phyloP scores from a whole-genome alignment of 108 stramenopile species.

The Nitzschia palea region DNA sequence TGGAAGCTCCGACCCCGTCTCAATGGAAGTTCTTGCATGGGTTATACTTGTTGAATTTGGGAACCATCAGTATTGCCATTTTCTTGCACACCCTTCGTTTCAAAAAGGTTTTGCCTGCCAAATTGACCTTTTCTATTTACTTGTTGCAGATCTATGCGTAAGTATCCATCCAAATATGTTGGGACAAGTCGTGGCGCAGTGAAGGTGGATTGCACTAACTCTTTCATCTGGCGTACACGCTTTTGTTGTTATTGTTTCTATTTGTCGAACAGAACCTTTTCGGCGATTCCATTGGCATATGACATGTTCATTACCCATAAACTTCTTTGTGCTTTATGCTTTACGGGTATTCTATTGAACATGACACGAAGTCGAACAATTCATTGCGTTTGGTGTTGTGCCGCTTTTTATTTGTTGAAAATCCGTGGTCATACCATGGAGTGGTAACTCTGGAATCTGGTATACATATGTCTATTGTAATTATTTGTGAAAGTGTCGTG shows the following conservation, averaged over 20 bases:
- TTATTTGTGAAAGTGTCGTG: no score
- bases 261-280: slow-evolving; percentile 13
- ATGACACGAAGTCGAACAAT: slow-evolving; percentile 35
- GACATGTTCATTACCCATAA: slow-evolving; percentile 29
- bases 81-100: slow-evolving; percentile 47
- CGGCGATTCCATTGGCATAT: slow-evolving; percentile 37
- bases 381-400: slow-evolving; percentile 34
- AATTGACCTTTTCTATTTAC: slow-evolving; percentile 43
- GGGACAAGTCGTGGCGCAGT: no score
- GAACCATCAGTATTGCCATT: slow-evolving; percentile 41
- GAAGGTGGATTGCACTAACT: neutral
- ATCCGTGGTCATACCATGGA: slow-evolving; percentile 8
- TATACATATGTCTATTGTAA: no score
- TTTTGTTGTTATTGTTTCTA: neutral
- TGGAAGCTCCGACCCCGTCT: slow-evolving; percentile 19
- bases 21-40: slow-evolving; percentile 37
- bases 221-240: neutral
- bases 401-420: slow-evolving; percentile 21
- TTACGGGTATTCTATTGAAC: slow-evolving; percentile 29
- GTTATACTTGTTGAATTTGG: slow-evolving; percentile 31
- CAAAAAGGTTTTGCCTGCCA: slow-evolving; percentile 42
- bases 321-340: slow-evolving; percentile 17
- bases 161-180: neutral
- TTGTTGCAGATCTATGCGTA: slow-evolving; percentile 43
- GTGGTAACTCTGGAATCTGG: no score